Percentiles rank a stretch among this genome's conserved stretches.
Conservation (phyloP, 176 grass and related monocot genomes). For the Ampelocalamus luodianensis region DNA sequence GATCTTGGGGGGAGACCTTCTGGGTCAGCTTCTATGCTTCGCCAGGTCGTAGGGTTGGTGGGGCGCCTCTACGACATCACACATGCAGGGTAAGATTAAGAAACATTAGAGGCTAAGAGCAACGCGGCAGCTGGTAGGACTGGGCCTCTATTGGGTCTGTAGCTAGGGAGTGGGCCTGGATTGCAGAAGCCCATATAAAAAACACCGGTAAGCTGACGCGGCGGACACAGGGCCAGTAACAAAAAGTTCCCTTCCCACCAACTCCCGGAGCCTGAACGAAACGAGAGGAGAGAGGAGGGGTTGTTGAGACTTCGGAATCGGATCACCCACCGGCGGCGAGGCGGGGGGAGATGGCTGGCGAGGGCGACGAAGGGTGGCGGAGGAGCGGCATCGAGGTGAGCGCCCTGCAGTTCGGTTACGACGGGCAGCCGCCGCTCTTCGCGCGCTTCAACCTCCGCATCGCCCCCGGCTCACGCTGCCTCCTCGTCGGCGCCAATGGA, state of each 20-base stretch:
- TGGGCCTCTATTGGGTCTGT: no score
- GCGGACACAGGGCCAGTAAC: slow-evolving; percentile 16
- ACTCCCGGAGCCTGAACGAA: slow-evolving; percentile 12
- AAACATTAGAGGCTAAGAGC: no score
- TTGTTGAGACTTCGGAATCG: background rate
- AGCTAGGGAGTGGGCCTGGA: background rate
- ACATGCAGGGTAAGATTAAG: no score
- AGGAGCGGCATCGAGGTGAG: slow-evolving; percentile 79
- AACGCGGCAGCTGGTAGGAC: no score
- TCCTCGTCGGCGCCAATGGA: slow-evolving; percentile 91
- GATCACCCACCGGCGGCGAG: slow-evolving; percentile 30
- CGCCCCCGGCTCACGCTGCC: slow-evolving; percentile 79
- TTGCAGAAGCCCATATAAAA: background rate
- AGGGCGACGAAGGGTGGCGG: slow-evolving; percentile 51
- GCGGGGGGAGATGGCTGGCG: slow-evolving; percentile 20
- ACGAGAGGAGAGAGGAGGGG: slow-evolving; percentile 1
- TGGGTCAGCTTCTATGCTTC: no score
- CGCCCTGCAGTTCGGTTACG: slow-evolving; percentile 82
- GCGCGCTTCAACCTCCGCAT: slow-evolving; percentile 74
- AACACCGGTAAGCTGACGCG: background rate
- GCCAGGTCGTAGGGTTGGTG: no score
- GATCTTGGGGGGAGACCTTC: no score
- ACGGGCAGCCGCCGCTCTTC: slow-evolving; percentile 77
- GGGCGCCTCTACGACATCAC: no score
- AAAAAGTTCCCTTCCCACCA: slow-evolving; percentile 33